Evolutionary conservation across 495 filamentous ascomycete species (phyloP).

Genomic region (Aspergillus heteromorphus): DNA sequence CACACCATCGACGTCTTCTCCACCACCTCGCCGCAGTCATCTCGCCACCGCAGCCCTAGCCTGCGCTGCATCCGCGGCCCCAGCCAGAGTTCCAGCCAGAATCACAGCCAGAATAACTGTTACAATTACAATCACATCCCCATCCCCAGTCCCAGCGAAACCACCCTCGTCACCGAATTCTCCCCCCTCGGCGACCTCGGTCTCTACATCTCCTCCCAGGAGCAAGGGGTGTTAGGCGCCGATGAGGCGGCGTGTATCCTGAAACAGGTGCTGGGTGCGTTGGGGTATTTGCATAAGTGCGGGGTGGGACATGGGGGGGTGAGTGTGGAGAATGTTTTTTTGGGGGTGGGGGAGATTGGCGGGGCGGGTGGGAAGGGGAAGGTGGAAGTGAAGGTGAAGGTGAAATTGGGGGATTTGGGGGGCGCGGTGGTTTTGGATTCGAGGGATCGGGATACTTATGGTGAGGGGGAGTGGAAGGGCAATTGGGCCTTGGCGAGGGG

Average conservation of each 20-base stretch:
- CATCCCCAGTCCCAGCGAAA: slow-evolving; percentile 84
- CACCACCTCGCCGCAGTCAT: no score
- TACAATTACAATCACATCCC: no score
- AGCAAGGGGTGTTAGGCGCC: slow-evolving; percentile 66
- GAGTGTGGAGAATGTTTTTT: slow-evolving; percentile 88
- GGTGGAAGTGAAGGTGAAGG: slow-evolving; percentile 76
- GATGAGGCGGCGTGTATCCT: slow-evolving; percentile 89
- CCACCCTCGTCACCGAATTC: slow-evolving; percentile 96
- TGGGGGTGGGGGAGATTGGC: no score
- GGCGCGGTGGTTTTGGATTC: background rate
- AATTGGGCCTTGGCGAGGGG: no score
- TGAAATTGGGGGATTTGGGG: slow-evolving; percentile 95
- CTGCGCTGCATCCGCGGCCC: no score
- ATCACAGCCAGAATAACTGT: no score
- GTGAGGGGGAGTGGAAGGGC: no score
- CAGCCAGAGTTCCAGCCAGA: no score
- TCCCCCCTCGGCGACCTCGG: slow-evolving; percentile 92
- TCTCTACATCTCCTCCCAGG: slow-evolving; percentile 72
- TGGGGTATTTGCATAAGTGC: slow-evolving; percentile 93
- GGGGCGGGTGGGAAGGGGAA: no score
- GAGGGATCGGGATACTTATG: no score
- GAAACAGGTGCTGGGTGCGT: slow-evolving; percentile 95
- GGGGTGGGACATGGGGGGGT: slow-evolving; percentile 88
- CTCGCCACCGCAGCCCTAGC: no score
- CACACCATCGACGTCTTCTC: slow-evolving; percentile 85